Conservation (phyloP, 1,139 yeast species). For the Magnusiomyces tetraspermus region DNA sequence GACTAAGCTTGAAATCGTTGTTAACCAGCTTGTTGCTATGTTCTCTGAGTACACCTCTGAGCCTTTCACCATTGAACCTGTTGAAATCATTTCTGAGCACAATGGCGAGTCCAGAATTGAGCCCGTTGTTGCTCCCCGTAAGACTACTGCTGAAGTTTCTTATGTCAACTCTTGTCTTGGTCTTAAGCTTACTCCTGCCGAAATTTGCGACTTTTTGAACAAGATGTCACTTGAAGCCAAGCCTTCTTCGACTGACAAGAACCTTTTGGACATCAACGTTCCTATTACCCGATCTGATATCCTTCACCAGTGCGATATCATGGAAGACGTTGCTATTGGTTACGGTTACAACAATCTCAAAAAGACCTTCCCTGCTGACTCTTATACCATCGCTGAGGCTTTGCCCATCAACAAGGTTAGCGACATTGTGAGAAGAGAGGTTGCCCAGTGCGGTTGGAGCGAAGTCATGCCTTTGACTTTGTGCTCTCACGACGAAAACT, state of each 20-base stretch:
- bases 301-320: conserved; percentile 93
- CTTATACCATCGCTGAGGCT: conserved; percentile 76
- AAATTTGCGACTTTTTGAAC: conserved; percentile 56
- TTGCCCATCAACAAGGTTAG: conserved; percentile 84
- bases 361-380: conserved; percentile 72
- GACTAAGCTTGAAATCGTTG: conserved; percentile 84
- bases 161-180: conserved; percentile 93
- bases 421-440: conserved; percentile 82
- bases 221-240: conserved; percentile 75
- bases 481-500: conserved; percentile 95
- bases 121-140: conserved; percentile 64
- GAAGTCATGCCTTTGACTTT: conserved; percentile 94
- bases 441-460: conserved; percentile 91
- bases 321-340: conserved; percentile 98
- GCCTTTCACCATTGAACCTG: conserved; percentile 74
- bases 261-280: conserved; percentile 57
- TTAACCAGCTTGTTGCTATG: conserved; percentile 91
- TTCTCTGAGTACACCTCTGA: conserved; percentile 67
- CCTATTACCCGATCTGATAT: conserved; percentile 96
- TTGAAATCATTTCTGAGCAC: conserved; percentile 73
- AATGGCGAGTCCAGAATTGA: conserved; percentile 67
- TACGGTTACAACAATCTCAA: conserved; percentile 87
- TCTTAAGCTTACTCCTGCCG: conserved; percentile 55
- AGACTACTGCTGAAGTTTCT: conserved; percentile 62
- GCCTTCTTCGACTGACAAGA: conserved; percentile 41